Conservation (phyloP, 768 basidiomycete species). For the Goffeauzyma gilvescens region DNA sequence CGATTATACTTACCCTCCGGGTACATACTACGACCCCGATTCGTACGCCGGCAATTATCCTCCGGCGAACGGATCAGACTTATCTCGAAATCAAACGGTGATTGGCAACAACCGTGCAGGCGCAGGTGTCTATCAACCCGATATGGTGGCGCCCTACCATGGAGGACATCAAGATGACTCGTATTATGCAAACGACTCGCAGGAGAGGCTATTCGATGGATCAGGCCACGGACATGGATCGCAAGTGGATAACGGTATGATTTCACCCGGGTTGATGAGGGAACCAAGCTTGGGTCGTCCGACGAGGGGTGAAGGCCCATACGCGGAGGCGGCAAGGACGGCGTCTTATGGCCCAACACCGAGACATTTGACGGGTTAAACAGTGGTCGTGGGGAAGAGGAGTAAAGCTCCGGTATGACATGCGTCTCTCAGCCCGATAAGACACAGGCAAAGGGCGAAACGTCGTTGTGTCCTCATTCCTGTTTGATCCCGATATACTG, state of each 20-base stretch:
- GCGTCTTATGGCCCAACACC: no score
- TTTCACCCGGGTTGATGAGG: slow-evolving; percentile 1
- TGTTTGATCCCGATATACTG: no score
- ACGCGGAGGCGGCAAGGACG: no score
- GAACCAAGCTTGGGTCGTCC: slow-evolving; percentile 9
- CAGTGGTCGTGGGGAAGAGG: no score
- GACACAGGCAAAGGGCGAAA: no score
- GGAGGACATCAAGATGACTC: neutral
- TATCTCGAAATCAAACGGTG: no score
- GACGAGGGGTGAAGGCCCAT: slow-evolving; percentile 11
- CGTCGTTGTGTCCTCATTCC: no score
- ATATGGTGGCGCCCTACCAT: neutral
- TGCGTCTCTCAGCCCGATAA: no score
- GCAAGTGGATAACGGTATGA: no score
- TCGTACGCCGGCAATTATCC: neutral
- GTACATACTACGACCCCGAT: neutral
- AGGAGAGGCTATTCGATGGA: neutral
- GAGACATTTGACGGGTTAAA: no score
- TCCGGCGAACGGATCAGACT: neutral
- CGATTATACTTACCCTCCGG: neutral
- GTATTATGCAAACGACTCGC: neutral
- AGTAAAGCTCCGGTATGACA: no score
- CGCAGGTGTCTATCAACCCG: slow-evolving; percentile 1
- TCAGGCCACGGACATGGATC: no score
- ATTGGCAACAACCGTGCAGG: slow-evolving; percentile 7